phyloP scores from a whole-genome alignment of 2,329 filamentous ascomycete genomes.

The Penicillium freii region DNA sequence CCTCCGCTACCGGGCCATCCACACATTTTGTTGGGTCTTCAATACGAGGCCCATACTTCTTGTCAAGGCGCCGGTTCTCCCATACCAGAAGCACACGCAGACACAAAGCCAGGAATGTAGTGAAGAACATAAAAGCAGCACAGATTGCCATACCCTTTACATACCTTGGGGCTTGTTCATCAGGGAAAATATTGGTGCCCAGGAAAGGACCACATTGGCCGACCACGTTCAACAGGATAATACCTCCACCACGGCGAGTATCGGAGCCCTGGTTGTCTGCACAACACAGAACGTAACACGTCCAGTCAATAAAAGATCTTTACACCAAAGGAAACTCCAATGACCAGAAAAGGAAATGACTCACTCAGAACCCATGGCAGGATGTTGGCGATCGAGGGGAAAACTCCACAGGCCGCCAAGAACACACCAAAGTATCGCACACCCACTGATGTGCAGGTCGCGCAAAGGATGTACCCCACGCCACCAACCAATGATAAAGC shows the following conservation, averaged over 20 bases:
- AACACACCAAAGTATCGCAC: slow-evolving; percentile 55
- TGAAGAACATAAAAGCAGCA: slow-evolving; percentile 61
- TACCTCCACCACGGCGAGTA: slow-evolving; percentile 63
- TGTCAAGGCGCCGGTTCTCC: slow-evolving; percentile 62
- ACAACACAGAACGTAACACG: neutral
- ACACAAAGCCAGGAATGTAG: slow-evolving; percentile 53
- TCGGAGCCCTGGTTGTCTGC: slow-evolving; percentile 67
- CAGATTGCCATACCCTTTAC: slow-evolving; percentile 60
- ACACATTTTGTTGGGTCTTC: slow-evolving; percentile 14
- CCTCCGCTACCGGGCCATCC: slow-evolving; percentile 31
- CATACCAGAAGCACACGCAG: slow-evolving; percentile 56
- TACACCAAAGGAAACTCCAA: neutral
- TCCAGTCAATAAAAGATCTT: neutral
- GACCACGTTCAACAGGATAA: slow-evolving; percentile 66
- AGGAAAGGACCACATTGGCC: slow-evolving; percentile 64
- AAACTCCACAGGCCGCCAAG: slow-evolving; percentile 60
- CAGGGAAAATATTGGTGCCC: slow-evolving; percentile 63
- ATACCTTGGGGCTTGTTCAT: slow-evolving; percentile 47
- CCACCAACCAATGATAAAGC: slow-evolving; percentile 57
- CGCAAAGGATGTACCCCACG: slow-evolving; percentile 64
- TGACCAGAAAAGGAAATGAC: slow-evolving; percentile 13
- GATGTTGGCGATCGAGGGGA: slow-evolving; percentile 67
- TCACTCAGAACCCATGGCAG: slow-evolving; percentile 64
- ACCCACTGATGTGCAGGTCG: slow-evolving; percentile 52
- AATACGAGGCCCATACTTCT: slow-evolving; percentile 41